A percentile compares a stretch with the other conserved stretches of the same genome.
Conservation (phyloP, 345 rosid species). For the Lumnitzera racemosa region DNA sequence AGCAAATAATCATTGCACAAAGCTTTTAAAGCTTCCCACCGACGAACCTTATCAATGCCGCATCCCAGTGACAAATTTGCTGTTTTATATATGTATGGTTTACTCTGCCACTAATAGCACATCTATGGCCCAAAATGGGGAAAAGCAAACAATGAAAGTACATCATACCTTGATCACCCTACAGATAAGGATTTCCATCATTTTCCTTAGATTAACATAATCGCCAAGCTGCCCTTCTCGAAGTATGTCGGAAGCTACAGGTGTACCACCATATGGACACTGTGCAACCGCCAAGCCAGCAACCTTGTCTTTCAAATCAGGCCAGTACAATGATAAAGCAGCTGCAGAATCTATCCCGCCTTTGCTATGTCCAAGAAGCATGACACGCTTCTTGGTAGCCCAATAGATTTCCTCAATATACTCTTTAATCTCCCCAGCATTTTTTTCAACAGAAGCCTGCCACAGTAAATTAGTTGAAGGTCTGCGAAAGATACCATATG, state of each 20-base stretch:
- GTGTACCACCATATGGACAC: slow-evolving; percentile 94
- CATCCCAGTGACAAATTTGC: too few species aligned
- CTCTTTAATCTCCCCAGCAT: slow-evolving; percentile 89
- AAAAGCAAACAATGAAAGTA: not conserved
- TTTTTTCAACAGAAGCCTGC: slow-evolving; percentile 97
- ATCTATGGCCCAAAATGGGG: too few species aligned
- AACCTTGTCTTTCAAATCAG: slow-evolving; percentile 93
- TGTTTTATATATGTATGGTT: too few species aligned
- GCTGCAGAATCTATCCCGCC: slow-evolving; percentile 98
- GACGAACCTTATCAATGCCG: too few species aligned
- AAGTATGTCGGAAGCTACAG: slow-evolving; percentile 88
- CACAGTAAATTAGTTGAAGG: slow-evolving; percentile 10
- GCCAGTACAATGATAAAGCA: slow-evolving; percentile 86
- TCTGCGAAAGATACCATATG: too few species aligned
- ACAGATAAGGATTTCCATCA: slow-evolving; percentile 85
- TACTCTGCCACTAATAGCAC: too few species aligned
- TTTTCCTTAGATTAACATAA: slow-evolving; percentile 66
- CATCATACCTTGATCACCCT: slow-evolving; percentile 80
- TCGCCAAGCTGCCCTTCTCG: slow-evolving; percentile 97
- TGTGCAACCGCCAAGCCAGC: slow-evolving; percentile 87
- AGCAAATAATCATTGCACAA: too few species aligned
- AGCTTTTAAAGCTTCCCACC: too few species aligned
- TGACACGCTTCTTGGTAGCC: slow-evolving; percentile 86
- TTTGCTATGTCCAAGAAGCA: slow-evolving; percentile 98
- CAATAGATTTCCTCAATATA: slow-evolving; percentile 92